Base-by-base conservation (phyloP, 305 asterid genomes). In the Fraxinus sp. region DNA sequence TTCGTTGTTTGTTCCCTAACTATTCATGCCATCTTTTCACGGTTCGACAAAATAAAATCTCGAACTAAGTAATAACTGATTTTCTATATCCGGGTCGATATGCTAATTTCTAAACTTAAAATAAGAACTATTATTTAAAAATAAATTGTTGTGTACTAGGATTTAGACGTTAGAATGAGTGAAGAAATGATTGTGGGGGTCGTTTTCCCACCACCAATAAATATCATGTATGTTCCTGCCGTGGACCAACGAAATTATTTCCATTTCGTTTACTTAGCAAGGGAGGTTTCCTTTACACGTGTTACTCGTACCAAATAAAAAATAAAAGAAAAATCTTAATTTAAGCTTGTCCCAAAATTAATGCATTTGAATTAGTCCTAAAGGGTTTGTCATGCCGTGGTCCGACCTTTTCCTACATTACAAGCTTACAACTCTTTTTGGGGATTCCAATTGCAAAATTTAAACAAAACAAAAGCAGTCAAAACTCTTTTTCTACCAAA, bases 371-470 rank as follows among this genome's bases (percentile, higher is more conserved):
- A 55, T 5, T 7, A 18, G 66, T 55, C 66, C 66, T 84, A 82
- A 87, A 83, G 78, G 85, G 74, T 4, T 26, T 22, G 36, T 66
- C 79, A 79, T 35, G 75, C 57, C 74, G 74, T 66, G 82, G 77
- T 83, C 81, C 80, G 82, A 81, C 88, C 84, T 84, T 66, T 74
- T 62, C 49, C 83, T 8, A 32, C 55, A 37, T 68, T 82, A 18
- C 52, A 28, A 30, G 79, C 18, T 70, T 76, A 36, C 68, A 16
- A 7, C 70, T 66, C 66, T 4, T 62, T 46, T 33, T 74, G 26
- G 32, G 14, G 16, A 68, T 59, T 33, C 78, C 30, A 71, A 26
- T 81, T 36, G 70, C 78, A n/a, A 49, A 49, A 75, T 46, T 57
- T 72, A 78, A 62, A 35, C n/a, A 11, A 62, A 66, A 66, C 7